Percentiles rank a stretch among this genome's conserved stretches.
Evolutionary conservation across 768 basidiomycete genomes (phyloP).

Genomic region (Lactarius sanguifluus): DNA sequence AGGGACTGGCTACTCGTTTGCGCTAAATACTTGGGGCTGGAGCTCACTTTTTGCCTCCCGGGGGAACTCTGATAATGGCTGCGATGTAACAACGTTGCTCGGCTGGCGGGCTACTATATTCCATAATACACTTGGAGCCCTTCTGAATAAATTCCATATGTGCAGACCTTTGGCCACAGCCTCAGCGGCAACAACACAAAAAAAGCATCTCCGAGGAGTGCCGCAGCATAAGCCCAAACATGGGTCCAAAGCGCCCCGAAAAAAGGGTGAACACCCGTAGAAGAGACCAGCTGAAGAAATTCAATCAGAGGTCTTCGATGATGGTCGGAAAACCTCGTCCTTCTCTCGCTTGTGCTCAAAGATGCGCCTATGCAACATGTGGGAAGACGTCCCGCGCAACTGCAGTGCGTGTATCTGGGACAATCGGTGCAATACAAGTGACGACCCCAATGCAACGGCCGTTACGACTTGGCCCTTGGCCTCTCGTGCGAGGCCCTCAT

Average conservation of each 20-base stretch:
- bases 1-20: background rate
- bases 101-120: no score
- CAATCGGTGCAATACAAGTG: background rate
- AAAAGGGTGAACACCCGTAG: no score
- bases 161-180: background rate
- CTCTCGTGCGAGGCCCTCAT: background rate
- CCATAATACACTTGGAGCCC: no score
- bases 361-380: background rate
- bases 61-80: no score
- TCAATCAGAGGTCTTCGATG: background rate
- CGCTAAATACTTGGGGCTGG: no score
- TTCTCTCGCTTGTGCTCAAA: background rate
- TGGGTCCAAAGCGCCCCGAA: no score
- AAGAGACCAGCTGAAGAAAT: no score
- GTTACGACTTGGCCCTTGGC: background rate
- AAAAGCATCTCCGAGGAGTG: background rate
- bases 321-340: background rate
- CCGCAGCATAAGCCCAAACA: no score
- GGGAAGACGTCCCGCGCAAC: background rate
- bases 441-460: background rate
- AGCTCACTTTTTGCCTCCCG: no score
- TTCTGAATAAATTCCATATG: background rate
- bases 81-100: no score
- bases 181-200: background rate
- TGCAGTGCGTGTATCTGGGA: background rate